Evolutionary conservation across 306 rosid genomes (phyloP).

Genomic region (Sphenostylis stenocarpa): DNA sequence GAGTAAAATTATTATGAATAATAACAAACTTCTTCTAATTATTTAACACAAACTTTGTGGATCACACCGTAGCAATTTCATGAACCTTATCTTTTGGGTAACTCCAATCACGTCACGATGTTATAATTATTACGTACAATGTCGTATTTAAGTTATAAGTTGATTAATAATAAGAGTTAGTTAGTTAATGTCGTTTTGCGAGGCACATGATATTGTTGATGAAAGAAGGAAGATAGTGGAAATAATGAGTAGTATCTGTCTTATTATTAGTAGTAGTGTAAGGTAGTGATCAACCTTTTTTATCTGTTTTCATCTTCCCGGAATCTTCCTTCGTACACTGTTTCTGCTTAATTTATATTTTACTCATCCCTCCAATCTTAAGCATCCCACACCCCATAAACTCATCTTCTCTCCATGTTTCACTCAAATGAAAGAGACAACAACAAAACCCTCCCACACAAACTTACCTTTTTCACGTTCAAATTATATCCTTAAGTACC

Average conservation of each 20-base stretch:
- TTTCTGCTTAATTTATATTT: not conserved
- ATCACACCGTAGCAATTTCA: no score
- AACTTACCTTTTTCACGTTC: not conserved
- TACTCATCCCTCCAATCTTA: not conserved
- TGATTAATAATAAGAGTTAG: not conserved
- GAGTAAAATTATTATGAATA: no score
- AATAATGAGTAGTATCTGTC: slow-evolving; percentile 8
- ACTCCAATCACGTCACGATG: slow-evolving; percentile 8
- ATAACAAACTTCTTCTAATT: no score
- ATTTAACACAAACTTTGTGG: no score
- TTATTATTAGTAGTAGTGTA: not conserved
- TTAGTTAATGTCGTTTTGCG: slow-evolving; percentile 20
- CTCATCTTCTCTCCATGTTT: not conserved
- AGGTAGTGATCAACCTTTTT: not conserved
- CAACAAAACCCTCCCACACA: not conserved
- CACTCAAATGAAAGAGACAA: slow-evolving; percentile 6
- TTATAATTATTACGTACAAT: slow-evolving; percentile 19
- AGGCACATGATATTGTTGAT: not conserved
- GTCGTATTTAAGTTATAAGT: not conserved
- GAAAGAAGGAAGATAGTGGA: not conserved
- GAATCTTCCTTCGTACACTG: slow-evolving; percentile 47
- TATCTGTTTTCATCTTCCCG: slow-evolving; percentile 34
- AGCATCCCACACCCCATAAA: not conserved
- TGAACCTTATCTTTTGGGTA: not conserved
- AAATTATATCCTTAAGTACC: not conserved